Evolutionary conservation across 805 yeast species (phyloP), one percentile per base, ranked within the genome.

Genomic region (Ogataea degrootiae): DNA sequence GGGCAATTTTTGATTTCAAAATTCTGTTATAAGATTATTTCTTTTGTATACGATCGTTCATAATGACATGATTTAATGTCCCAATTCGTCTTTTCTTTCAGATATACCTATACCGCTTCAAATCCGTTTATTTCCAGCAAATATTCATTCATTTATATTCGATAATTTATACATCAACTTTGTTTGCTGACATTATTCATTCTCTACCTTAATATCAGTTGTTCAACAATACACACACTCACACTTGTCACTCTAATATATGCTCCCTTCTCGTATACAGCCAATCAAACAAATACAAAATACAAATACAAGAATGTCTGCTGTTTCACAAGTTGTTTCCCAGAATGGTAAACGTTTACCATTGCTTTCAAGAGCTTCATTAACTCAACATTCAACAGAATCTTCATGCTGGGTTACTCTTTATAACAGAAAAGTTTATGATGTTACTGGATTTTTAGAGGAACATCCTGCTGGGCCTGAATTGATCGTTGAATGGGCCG

Each of bases 321-420:
- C 31, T 9, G 12, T 26, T 29, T 12, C 37, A 21, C 29, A 37
- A 33, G 12, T n/a, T 16, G 42, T 37, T 29, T 14, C 22, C 16
- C 38, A 38, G 6, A 16, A 23, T 8, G 42, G 43, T 14, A 53
- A 44, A 35, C 57, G 58, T 43, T 47, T 87, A 23, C 96, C 95
- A 14, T 70, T 89, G 44, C 60, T 83, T 53, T 74, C 95, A 4
- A 63, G 67, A 44, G 54, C 68, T 1, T 77, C 79, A 48, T 74
- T 90, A 15, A 70, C 68, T 12, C 58, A 63, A 31, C 95, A 87
- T 65, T 74, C 68, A 58, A 65, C 71, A 23, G 64, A 66, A 21
- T 62, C 70, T 14, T 83, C 84, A 51, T 82, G 92, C 52, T 86
- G 92, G 91, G 95, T 91, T 46, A 79, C 95, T 2, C 69, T 91